These are phyloP conservation scores for Santalum album DNA, from an alignment of 164 flowering plant genomes.

Conservation along the genomic window DNA sequence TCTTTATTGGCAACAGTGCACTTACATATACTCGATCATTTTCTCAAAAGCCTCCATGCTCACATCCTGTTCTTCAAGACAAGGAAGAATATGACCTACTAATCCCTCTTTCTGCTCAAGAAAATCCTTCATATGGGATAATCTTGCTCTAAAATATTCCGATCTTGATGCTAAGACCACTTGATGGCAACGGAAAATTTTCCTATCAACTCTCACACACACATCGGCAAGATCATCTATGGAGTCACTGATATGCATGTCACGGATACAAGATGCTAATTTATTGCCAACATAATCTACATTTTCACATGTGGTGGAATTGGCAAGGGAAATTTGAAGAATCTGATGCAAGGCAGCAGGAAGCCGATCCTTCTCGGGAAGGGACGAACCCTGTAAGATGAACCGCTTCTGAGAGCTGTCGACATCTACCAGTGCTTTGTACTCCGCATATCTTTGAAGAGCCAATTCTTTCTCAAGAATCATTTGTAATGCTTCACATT, in stretches of 20 bases:
- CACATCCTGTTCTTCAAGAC: constrained; percentile 80
- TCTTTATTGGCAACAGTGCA: not conserved
- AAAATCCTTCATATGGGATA: constrained; percentile 70
- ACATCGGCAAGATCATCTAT: constrained; percentile 84
- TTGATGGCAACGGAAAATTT: constrained; percentile 81
- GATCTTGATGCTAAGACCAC: constrained; percentile 90
- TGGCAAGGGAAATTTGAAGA: constrained; percentile 53
- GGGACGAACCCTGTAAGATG: constrained; percentile 80
- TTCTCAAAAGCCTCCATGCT: constrained; percentile 81
- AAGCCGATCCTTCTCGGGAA: constrained; percentile 84
- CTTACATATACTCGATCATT: constrained; percentile 95
- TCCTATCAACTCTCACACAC: constrained; percentile 58
- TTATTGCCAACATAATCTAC: constrained; percentile 19
- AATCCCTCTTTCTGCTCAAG: constrained; percentile 46
- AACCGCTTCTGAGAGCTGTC: constrained; percentile 90
- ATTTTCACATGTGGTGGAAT: constrained; percentile 24
- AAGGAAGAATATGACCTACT: constrained; percentile 44
- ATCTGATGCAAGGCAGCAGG: constrained; percentile 57
- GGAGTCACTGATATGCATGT: constrained; percentile 21
- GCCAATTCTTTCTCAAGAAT: constrained; percentile 67
- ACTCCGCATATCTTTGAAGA: constrained; percentile 80
- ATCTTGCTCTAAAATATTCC: constrained; percentile 84
- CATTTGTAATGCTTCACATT: constrained; percentile 59
- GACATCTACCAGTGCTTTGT: constrained; percentile 66
- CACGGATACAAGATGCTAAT: constrained; percentile 20